Conservation (phyloP, 2,329 filamentous ascomycete species). For the Colletotrichum cereale region DNA sequence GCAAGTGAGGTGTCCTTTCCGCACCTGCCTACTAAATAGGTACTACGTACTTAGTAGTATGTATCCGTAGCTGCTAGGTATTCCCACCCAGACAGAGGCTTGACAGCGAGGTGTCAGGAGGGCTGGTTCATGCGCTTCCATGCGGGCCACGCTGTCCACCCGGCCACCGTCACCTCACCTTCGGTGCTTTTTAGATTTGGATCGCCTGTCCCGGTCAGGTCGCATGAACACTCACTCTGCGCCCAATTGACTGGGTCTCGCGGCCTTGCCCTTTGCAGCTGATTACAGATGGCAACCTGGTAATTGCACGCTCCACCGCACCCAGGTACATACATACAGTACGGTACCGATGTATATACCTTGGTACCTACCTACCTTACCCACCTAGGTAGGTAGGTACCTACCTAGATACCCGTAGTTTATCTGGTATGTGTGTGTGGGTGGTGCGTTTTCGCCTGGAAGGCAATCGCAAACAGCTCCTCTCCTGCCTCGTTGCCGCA, state of each 20-base stretch:
- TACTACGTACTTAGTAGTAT: background rate
- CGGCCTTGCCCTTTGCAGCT: conserved; percentile 37
- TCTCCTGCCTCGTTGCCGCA: conserved; percentile 5
- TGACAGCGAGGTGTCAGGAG: conserved; percentile 31
- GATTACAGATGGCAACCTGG: conserved; percentile 40
- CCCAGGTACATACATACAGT: background rate
- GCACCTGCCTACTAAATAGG: too few relatives aligned
- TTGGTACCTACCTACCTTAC: too few relatives aligned
- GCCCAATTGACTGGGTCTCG: conserved; percentile 38
- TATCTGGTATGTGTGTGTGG: background rate
- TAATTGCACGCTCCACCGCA: conserved; percentile 38
- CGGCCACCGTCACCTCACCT: background rate
- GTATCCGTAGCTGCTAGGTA: too few relatives aligned
- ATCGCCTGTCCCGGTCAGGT: conserved; percentile 40
- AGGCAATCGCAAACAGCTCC: conserved; percentile 1
- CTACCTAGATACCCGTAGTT: too few relatives aligned
- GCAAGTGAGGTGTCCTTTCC: background rate
- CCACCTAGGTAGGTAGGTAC: too few relatives aligned
- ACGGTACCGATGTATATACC: too few relatives aligned
- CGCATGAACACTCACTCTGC: conserved; percentile 39
- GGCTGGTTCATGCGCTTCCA: conserved; percentile 33
- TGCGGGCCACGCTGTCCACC: conserved; percentile 18
- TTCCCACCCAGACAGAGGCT: conserved; percentile 1
- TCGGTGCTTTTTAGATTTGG: conserved; percentile 39
- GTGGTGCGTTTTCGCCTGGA: background rate